A percentile compares a stretch with the other conserved stretches of the same genome.
phyloP scores from a whole-genome alignment of 1,284 basidiomycete species.

The Cryptococcus sp. region DNA sequence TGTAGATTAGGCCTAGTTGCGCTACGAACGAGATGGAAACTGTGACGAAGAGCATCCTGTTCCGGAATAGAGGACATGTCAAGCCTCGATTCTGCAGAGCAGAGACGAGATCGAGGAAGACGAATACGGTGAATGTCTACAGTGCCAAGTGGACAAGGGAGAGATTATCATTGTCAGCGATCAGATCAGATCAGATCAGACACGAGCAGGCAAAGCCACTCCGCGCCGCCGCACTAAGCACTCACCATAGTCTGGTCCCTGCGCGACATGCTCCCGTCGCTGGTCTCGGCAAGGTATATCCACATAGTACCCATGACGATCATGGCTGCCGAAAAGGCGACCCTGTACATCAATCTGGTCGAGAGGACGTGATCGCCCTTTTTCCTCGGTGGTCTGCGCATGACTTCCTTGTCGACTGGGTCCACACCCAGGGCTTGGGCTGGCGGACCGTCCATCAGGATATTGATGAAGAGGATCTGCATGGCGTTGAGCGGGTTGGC shows the following conservation, averaged over 20 bases:
- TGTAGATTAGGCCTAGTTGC: conserved; percentile 83
- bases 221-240: conserved; percentile 52
- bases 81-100: conserved; percentile 92
- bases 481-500: conserved; percentile 95
- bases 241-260: conserved; percentile 92
- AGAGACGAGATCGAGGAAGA: conserved; percentile 93
- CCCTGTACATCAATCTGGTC: conserved; percentile 69
- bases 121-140: conserved; percentile 94
- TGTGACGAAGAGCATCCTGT: conserved; percentile 85
- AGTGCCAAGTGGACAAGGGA: neutral
- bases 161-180: neutral
- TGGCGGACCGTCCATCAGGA: conserved; percentile 98
- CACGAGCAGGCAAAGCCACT: neutral
- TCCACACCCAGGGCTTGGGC: conserved; percentile 96
- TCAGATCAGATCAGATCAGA: neutral
- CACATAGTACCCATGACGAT: conserved; percentile 88
- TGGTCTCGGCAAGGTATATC: conserved; percentile 78
- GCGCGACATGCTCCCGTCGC: conserved; percentile 75
- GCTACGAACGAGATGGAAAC: conserved; percentile 79
- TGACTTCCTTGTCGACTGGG: conserved; percentile 86
- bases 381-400: conserved; percentile 81
- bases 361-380: conserved; percentile 89
- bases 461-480: conserved; percentile 99
- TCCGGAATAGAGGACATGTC: conserved; percentile 72
- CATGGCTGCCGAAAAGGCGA: conserved; percentile 85